A percentile compares a stretch with the other conserved stretches of the same genome.
Evolutionary conservation across 192 early-diverging fungal species (phyloP).

Genomic region (Phycomyces blakesleeanus): DNA sequence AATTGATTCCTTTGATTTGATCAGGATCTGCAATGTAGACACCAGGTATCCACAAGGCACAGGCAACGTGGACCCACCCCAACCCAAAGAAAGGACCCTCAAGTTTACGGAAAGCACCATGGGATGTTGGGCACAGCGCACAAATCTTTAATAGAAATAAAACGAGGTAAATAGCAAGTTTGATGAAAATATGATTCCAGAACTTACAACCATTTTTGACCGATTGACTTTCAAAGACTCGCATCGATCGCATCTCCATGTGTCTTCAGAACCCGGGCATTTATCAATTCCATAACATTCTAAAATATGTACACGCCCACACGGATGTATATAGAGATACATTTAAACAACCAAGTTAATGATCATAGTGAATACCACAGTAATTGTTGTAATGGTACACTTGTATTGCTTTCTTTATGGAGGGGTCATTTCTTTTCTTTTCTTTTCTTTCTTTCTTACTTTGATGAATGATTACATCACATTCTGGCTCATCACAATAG

Average conservation of each 20-base stretch:
- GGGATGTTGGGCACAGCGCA: neutral
- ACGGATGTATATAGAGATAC: too few species aligned
- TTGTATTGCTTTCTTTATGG: too few species aligned
- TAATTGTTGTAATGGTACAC: too few species aligned
- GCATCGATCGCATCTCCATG: slow-evolving; percentile 27
- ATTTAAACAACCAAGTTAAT: too few species aligned
- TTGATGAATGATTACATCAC: slow-evolving; percentile 28
- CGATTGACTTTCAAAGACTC: neutral
- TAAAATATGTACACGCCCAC: neutral
- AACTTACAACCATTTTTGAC: slow-evolving; percentile 1
- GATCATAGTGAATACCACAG: too few species aligned
- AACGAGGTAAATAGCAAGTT: neutral
- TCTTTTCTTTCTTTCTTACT: slow-evolving; percentile 7
- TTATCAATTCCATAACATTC: slow-evolving; percentile 16
- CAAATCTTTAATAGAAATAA: neutral
- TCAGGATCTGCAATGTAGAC: neutral
- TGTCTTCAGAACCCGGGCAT: slow-evolving; percentile 12
- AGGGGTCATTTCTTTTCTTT: too few species aligned
- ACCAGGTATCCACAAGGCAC: neutral
- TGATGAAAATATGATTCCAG: neutral
- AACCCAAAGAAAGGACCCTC: neutral
- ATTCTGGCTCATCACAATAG: slow-evolving; percentile 42
- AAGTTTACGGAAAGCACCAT: slow-evolving; percentile 5
- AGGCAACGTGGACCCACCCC: neutral
- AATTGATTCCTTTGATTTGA: neutral